A percentile compares a stretch with the other conserved stretches of the same genome.
These are phyloP conservation scores for Cladosporium sp. DNA, from an alignment of 2,329 filamentous ascomycete genomes.

Conservation along the genomic window DNA sequence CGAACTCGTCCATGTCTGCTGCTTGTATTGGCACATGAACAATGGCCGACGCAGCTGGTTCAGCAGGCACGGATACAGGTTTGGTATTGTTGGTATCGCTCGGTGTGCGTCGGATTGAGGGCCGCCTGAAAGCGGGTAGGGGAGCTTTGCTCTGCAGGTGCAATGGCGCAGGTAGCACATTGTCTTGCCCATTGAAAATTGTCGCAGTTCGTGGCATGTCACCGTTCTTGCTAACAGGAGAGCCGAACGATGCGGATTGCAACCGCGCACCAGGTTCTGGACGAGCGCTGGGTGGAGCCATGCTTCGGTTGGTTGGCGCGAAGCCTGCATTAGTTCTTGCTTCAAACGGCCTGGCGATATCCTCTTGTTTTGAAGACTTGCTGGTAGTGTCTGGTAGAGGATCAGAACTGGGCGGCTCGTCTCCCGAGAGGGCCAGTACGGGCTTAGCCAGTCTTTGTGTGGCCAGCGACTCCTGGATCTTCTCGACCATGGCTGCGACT, in stretches of 20 bases:
- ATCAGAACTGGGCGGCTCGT: conserved; percentile 45
- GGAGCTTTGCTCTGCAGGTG: conserved; percentile 30
- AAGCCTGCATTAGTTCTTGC: not conserved
- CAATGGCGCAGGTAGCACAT: conserved; percentile 19
- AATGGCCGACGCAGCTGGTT: conserved; percentile 4
- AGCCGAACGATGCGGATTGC: not conserved
- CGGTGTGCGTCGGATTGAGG: conserved; percentile 23
- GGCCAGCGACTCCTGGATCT: conserved; percentile 42
- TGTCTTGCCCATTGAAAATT: not conserved
- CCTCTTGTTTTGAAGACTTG: not conserved
- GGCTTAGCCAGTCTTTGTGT: conserved; percentile 27
- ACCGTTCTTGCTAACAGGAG: not conserved
- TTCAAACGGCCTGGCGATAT: not conserved
- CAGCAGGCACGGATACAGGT: not conserved
- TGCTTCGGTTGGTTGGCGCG: not conserved
- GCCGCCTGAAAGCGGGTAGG: conserved; percentile 30
- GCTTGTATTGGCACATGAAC: conserved; percentile 14
- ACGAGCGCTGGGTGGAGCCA: not conserved
- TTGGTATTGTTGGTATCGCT: conserved; percentile 15
- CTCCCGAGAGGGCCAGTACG: conserved; percentile 13
- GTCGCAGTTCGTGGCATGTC: not conserved
- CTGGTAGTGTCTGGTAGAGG: conserved; percentile 37
- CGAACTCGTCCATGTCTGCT: conserved; percentile 41
- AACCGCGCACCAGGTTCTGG: not conserved
- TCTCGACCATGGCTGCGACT: conserved; percentile 37